Percentiles rank a stretch among this genome's conserved stretches.
phyloP scores from a whole-genome alignment of 179 eudicot genomes.

The Monotropa hypopitys region DNA sequence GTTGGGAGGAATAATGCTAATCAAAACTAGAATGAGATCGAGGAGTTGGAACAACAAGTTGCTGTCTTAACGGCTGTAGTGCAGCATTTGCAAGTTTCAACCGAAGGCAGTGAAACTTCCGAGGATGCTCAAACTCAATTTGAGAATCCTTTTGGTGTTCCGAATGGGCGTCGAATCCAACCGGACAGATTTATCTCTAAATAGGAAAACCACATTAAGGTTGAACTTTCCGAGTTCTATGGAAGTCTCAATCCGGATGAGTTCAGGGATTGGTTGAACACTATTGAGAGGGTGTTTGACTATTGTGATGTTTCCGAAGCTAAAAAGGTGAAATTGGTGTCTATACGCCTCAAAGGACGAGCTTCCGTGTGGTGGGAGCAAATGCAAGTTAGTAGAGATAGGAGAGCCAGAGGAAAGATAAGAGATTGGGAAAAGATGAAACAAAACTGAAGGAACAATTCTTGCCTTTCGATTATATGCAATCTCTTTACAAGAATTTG shows the following conservation, averaged over 20 bases:
- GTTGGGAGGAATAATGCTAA: too few relatives aligned
- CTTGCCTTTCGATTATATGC: neutral
- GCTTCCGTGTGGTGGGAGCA: neutral
- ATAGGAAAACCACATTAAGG: neutral
- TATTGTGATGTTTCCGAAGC: too few relatives aligned
- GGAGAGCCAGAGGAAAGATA: too few relatives aligned
- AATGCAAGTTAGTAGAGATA: neutral
- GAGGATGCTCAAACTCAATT: neutral
- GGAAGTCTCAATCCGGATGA: neutral
- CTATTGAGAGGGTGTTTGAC: neutral
- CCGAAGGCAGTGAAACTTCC: neutral
- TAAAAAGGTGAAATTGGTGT: too few relatives aligned
- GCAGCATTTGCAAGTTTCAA: neutral
- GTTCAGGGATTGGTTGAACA: neutral
- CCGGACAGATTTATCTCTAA: neutral
- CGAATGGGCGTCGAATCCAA: neutral
- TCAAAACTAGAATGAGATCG: neutral
- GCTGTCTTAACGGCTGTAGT: neutral
- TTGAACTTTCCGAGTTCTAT: neutral
- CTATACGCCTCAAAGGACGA: too few relatives aligned
- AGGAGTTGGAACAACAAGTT: neutral
- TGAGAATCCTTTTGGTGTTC: neutral
- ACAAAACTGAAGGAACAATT: neutral
- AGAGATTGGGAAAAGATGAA: too few relatives aligned
- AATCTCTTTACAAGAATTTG: neutral